Evolutionary conservation across 73 alveolate species (phyloP), one percentile per base, ranked within the genome.

Genomic region (Paramecium primaurelia): DNA sequence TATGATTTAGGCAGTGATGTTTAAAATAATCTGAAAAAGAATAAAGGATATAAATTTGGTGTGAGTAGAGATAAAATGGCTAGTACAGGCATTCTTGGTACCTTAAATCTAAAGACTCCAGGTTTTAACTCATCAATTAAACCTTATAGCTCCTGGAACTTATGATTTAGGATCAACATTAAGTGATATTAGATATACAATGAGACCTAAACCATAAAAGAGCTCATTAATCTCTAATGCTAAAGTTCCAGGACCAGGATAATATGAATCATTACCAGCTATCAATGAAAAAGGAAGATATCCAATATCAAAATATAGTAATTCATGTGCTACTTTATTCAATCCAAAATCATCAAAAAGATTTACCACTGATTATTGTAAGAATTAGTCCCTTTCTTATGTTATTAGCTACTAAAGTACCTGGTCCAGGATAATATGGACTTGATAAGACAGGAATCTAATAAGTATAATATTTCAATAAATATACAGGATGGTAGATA

Each of bases 171-270:
- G 91, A 45, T 4, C 45, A 1, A 80, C 91, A 12, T 36, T 80
- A 9, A 80, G 91, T 80, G 91, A 80, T n/a, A 80, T 44, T 22
- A 40, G 91, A 80, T 80, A 80, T 32, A 80, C 91, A 8, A 80
- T 80, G 91, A 80, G 91, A 45, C 91, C 91, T 8, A 80, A 80
- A 80, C 91, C 58, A 20, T 22, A 40, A 36, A 80, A 47, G 9
- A 42, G 58, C 58, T 80, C 58, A 25, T 32, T 80, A 64, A 64
- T 80, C 9, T 37, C 68, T 10, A 92, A 80, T 69, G 93, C 36
- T 11, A 73, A 64, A 32, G 83, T 47, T 11, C 98, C 98, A 32
- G 98, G 98, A 28, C 98, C 98, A 71, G 98, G 98, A 40, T 9
- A 86, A n/a, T 95, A 95, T 40, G 96, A 95, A 86, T 94, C 95